These are phyloP conservation scores for Cryptomeria japonica DNA, from an alignment of 75 land plant genomes.

Conservation along the genomic window DNA sequence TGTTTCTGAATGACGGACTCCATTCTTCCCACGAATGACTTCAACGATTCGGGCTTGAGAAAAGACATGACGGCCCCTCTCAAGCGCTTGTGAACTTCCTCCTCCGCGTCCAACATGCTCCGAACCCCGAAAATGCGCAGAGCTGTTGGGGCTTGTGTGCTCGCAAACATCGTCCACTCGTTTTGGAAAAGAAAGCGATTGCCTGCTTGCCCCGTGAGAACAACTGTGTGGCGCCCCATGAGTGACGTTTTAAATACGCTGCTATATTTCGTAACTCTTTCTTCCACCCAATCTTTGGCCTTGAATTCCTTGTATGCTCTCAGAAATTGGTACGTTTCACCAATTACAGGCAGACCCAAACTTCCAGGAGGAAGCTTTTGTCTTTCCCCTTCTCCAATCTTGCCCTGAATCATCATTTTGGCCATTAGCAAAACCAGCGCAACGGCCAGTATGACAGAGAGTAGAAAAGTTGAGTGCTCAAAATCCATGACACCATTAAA, in stretches of 20 bases:
- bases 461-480: no score
- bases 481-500: no score
- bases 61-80: constrained; percentile 21
- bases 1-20: constrained; percentile 11
- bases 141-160: no score
- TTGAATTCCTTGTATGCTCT: constrained; percentile 18
- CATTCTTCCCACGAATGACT: constrained; percentile 14
- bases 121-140: no score
- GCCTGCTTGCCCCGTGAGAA: constrained; percentile 8
- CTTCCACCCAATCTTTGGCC: not conserved
- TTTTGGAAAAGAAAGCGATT: constrained; percentile 8
- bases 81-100: constrained; percentile 12
- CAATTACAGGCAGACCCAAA: constrained; percentile 52
- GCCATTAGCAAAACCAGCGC: no score
- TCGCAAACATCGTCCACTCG: not conserved
- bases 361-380: constrained; percentile 74
- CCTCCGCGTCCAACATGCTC: no score
- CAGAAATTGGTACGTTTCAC: constrained; percentile 43
- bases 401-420: no score
- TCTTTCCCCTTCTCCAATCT: not conserved
- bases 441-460: no score
- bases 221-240: constrained; percentile 5
- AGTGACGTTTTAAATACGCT: constrained; percentile 10
- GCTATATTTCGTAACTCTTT: not conserved
- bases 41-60: constrained; percentile 27